Evolutionary conservation across 768 basidiomycete species (phyloP).

Genomic region (Lactarius deliciosus): DNA sequence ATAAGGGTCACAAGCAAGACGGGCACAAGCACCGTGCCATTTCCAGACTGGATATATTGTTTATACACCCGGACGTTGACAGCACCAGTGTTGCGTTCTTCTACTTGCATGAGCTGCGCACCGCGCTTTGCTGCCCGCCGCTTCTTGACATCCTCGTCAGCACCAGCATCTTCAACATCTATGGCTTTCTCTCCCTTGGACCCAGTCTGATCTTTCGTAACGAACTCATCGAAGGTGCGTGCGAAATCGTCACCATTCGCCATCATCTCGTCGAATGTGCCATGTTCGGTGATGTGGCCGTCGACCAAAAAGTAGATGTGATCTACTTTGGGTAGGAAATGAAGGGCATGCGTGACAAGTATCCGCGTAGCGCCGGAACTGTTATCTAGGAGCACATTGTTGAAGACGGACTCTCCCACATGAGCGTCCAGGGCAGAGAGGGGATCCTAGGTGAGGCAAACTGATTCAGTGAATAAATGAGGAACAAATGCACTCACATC

Average conservation of each 20-base stretch:
- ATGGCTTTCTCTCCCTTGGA: slow-evolving; percentile 44
- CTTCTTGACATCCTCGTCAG: slow-evolving; percentile 41
- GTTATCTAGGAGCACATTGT: slow-evolving; percentile 71
- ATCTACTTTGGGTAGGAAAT: slow-evolving; percentile 86
- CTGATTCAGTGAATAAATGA: background rate
- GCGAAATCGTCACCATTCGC: slow-evolving; percentile 59
- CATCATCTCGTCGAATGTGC: slow-evolving; percentile 76
- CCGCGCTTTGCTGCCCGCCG: slow-evolving; percentile 41
- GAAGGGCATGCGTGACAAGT: slow-evolving; percentile 89
- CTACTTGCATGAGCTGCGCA: slow-evolving; percentile 71
- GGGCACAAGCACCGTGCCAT: slow-evolving; percentile 66
- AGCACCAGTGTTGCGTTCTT: slow-evolving; percentile 80
- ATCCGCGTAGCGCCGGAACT: slow-evolving; percentile 73
- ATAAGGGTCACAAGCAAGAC: slow-evolving; percentile 58
- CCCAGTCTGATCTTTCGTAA: slow-evolving; percentile 56
- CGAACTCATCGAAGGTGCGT: slow-evolving; percentile 51
- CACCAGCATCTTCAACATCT: slow-evolving; percentile 39
- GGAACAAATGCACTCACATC: slow-evolving; percentile 44
- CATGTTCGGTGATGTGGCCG: slow-evolving; percentile 75
- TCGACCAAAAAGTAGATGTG: slow-evolving; percentile 79
- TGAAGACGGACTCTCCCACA: slow-evolving; percentile 85
- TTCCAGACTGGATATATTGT: slow-evolving; percentile 68
- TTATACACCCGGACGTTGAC: slow-evolving; percentile 55
- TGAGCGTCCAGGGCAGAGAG: slow-evolving; percentile 91
- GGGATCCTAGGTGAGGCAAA: slow-evolving; percentile 53